Percentiles rank a stretch among this genome's conserved stretches.
phyloP scores from a whole-genome alignment of 2,329 filamentous ascomycete genomes.

The Neonectria ditissima region DNA sequence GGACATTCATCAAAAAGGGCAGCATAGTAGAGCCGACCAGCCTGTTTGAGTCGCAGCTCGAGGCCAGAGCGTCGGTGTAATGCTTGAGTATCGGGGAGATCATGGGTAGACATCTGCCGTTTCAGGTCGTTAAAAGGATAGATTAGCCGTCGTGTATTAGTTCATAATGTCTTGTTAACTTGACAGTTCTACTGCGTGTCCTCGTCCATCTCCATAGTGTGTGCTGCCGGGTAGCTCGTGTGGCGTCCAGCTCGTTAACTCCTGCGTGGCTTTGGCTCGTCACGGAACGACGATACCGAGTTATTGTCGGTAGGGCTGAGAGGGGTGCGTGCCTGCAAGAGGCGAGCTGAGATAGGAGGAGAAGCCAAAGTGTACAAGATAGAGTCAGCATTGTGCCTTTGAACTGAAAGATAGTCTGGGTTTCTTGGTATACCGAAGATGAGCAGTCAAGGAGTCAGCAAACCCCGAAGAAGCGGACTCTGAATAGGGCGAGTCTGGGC shows the following conservation, averaged over 20 bases:
- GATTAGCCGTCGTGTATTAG: too few species aligned
- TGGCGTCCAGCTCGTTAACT: too few species aligned
- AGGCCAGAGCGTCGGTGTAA: neutral
- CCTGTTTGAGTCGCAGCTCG: conserved; percentile 32
- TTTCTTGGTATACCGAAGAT: neutral
- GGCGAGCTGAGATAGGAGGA: neutral
- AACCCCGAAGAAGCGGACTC: neutral
- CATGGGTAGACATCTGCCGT: too few species aligned
- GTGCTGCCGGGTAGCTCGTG: too few species aligned
- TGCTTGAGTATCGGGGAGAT: too few species aligned
- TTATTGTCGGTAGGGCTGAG: neutral
- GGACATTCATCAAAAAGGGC: conserved; percentile 10
- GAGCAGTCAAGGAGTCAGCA: neutral
- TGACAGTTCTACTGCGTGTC: too few species aligned
- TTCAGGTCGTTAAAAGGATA: too few species aligned
- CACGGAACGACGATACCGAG: neutral
- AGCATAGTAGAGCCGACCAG: conserved; percentile 26
- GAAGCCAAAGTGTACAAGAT: neutral
- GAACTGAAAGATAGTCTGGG: too few species aligned
- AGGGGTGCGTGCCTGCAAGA: neutral
- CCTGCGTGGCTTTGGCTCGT: too few species aligned
- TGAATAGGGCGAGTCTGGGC: neutral
- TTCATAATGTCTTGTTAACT: too few species aligned
- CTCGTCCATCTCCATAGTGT: too few species aligned
- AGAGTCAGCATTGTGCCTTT: conserved; percentile 43